phyloP scores from a whole-genome alignment of 2,329 filamentous ascomycete genomes.

The Sphaerulina vaccinii region DNA sequence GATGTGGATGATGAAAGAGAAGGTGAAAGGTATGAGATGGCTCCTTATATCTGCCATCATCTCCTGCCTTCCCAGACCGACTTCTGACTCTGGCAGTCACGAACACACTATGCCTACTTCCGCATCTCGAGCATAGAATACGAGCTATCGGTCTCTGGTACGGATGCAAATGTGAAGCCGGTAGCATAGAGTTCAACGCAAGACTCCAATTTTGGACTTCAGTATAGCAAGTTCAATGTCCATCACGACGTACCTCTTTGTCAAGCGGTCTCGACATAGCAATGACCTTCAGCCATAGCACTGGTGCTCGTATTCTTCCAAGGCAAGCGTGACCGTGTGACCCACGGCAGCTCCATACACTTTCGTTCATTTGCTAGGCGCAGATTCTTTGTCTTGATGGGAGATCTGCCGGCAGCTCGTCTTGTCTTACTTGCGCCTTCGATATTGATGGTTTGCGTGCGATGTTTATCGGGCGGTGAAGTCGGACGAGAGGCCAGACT shows the following conservation, averaged over 20 bases:
- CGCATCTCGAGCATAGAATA: not conserved
- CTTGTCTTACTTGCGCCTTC: too few species aligned
- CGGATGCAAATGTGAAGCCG: not conserved
- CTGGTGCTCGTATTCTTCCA: not conserved
- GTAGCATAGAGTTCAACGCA: not conserved
- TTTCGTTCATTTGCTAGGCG: too few species aligned
- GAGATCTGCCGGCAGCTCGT: too few species aligned
- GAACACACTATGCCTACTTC: not conserved
- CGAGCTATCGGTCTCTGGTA: not conserved
- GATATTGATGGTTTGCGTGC: too few species aligned
- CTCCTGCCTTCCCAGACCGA: too few species aligned
- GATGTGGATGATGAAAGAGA: not conserved
- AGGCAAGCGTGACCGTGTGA: not conserved
- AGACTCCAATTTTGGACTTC: not conserved
- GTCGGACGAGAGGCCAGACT: too few species aligned
- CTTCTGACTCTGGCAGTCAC: too few species aligned
- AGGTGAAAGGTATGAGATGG: not conserved
- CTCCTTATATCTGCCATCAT: constrained; percentile 1
- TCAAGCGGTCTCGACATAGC: not conserved
- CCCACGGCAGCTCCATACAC: not conserved
- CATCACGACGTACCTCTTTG: not conserved
- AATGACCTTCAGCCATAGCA: not conserved
- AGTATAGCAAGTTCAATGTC: not conserved
- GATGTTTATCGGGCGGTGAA: too few species aligned
- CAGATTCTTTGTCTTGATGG: too few species aligned